Percentiles rank a stretch among this genome's conserved stretches.
These are phyloP conservation scores for Porcisia deanei DNA, from an alignment of 208 protist species.

Conservation along the genomic window DNA sequence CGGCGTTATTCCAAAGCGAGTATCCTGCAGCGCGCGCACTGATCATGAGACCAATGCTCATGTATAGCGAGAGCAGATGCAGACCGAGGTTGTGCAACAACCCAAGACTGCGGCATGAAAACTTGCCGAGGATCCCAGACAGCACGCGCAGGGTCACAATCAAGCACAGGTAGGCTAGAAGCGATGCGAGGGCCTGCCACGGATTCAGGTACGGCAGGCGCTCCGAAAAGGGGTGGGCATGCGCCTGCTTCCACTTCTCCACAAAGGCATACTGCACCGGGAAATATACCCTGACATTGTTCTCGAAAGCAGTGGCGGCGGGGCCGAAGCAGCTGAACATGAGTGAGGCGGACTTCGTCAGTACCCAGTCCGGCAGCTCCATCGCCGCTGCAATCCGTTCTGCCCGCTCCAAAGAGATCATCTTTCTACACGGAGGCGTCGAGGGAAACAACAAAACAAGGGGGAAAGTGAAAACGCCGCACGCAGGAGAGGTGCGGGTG, in stretches of 20 bases:
- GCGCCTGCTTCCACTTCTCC: slow-evolving; percentile 18
- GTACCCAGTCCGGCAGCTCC: slow-evolving; percentile 60
- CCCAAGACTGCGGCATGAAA: slow-evolving; percentile 42
- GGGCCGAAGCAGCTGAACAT: slow-evolving; percentile 38
- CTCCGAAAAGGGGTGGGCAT: slow-evolving; percentile 53
- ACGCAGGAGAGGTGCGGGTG: too few relatives aligned
- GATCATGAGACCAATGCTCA: slow-evolving; percentile 64
- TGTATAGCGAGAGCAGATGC: slow-evolving; percentile 67
- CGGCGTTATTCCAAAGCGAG: slow-evolving; percentile 72
- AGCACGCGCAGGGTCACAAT: slow-evolving; percentile 36
- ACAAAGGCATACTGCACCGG: slow-evolving; percentile 24
- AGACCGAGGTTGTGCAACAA: slow-evolving; percentile 74
- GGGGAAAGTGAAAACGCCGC: too few relatives aligned
- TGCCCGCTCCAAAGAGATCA: slow-evolving; percentile 43
- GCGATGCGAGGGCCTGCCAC: slow-evolving; percentile 45
- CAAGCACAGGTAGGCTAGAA: slow-evolving; percentile 47
- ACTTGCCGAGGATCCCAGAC: slow-evolving; percentile 54
- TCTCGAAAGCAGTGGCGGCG: slow-evolving; percentile 34
- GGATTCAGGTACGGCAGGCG: slow-evolving; percentile 58
- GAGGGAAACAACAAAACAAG: background rate
- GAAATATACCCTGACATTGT: slow-evolving; percentile 25
- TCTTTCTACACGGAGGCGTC: background rate
- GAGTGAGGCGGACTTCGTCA: slow-evolving; percentile 26
- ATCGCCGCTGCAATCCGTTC: slow-evolving; percentile 41
- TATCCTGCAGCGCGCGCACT: slow-evolving; percentile 63